These are phyloP conservation scores for Pharus latifolius DNA, from an alignment of 176 grass and related monocot genomes.

Conservation along the genomic window DNA sequence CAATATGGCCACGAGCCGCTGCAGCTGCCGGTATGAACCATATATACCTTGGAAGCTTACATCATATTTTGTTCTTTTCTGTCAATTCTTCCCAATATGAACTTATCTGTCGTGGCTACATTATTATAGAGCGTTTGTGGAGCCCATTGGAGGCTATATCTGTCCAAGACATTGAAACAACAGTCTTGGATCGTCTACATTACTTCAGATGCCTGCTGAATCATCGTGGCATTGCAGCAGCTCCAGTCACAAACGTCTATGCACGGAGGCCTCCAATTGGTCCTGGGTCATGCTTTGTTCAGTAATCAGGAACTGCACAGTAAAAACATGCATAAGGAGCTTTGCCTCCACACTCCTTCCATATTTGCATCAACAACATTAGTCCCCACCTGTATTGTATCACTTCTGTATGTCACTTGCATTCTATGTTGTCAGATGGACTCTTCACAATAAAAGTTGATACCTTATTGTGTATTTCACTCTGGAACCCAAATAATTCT, in stretches of 20 bases:
- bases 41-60: not conserved
- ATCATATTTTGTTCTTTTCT: not conserved
- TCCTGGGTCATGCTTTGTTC: conserved; percentile 67
- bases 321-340: not conserved
- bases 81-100: not conserved
- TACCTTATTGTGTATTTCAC: not conserved
- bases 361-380: not conserved
- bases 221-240: conserved; percentile 68
- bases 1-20: conserved; percentile 92
- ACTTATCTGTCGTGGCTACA: not conserved
- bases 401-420: conserved; percentile 16
- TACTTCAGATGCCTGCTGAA: conserved; percentile 85
- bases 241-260: conserved; percentile 67
- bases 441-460: conserved; percentile 4
- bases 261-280: conserved; percentile 52
- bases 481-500: conserved; percentile 7
- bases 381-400: not conserved
- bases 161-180: conserved; percentile 52
- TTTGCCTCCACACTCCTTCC: conserved; percentile 5
- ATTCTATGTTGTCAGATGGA: not conserved
- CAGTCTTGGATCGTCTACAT: conserved; percentile 49
- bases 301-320: conserved; percentile 17
- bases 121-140: conserved; percentile 69
- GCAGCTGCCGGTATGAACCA: conserved; percentile 60
- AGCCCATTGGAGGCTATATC: conserved; percentile 64